Base-by-base conservation (phyloP, 345 rosid genomes). In the Arabis alpina region DNA sequence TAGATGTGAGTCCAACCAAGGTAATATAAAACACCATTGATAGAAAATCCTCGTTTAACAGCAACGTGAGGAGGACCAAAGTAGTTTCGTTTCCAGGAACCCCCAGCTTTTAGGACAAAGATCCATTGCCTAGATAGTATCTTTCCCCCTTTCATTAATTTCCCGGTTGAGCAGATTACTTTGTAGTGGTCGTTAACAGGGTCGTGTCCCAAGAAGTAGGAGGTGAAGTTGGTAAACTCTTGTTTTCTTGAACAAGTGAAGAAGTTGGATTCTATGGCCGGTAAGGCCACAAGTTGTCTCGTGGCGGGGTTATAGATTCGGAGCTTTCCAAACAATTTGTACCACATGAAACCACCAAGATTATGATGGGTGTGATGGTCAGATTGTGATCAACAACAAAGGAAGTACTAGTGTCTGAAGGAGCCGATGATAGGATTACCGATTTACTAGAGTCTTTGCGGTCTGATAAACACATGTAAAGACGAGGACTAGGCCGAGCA, bases 331-430 rank as follows among this genome's bases (percentile, higher is more conserved):
- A 1, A 10, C 12, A 10, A 50, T 12, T 3, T 28, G 57, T 6
- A 53, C 39, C 57, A 53, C 57, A 53, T 53, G 57, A 13, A 53
- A 19, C 57, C 39, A 53, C 10, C 1, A 28, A 53, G 39, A 13
- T 13, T 28, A n/a, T 53, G 39, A 9, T 8, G 8, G 41, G 30
- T 30, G 59, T 6, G 3, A 19, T 19, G 62, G 62, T 57, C 28
- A 37, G 28, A 57, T 37, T 14, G 10, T 19, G 45, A 24, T 57
- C 30, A 19, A 57, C 30, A 16, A 37, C 43, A 56, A 56, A 56
- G 44, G 4, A 36, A 57, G 5, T 36, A 36, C 39, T 8, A 36
- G 39, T 14, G 3, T 11, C 45, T 19, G 39, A 36, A 36, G 14
- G 62, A 37, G 62, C 45, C 47, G 7, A 57, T 16, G 45, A 57